Conservation (phyloP, 2,329 filamentous ascomycete species). For the Aspergillus pseudoviridinutans region DNA sequence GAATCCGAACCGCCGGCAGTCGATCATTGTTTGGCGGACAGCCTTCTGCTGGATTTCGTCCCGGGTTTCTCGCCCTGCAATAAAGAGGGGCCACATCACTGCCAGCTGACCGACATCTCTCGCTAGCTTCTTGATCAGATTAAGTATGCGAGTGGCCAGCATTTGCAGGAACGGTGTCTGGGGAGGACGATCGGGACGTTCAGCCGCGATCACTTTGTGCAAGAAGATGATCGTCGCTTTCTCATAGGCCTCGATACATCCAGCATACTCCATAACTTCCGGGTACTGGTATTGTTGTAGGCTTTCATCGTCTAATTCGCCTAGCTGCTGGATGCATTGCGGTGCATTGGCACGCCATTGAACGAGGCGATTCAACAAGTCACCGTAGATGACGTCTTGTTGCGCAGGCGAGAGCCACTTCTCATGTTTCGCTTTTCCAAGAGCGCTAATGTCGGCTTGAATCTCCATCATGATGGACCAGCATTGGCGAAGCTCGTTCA, state of each 20-base stretch:
- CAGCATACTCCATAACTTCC: slow-evolving; percentile 32
- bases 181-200: slow-evolving; percentile 23
- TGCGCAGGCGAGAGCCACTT: slow-evolving; percentile 25
- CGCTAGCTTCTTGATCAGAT: slow-evolving; percentile 26
- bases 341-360: slow-evolving; percentile 29
- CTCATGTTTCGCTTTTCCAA: slow-evolving; percentile 30
- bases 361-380: slow-evolving; percentile 24
- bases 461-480: slow-evolving; percentile 36
- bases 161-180: slow-evolving; percentile 24
- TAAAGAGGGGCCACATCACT: slow-evolving; percentile 32
- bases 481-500: slow-evolving; percentile 26
- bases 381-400: slow-evolving; percentile 28
- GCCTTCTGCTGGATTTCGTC: slow-evolving; percentile 26
- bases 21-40: slow-evolving; percentile 28
- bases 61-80: slow-evolving; percentile 30
- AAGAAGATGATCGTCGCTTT: slow-evolving; percentile 35
- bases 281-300: slow-evolving; percentile 24
- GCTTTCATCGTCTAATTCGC: slow-evolving; percentile 26
- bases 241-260: slow-evolving; percentile 35
- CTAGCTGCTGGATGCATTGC: slow-evolving; percentile 22
- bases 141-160: slow-evolving; percentile 28
- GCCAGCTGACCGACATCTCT: slow-evolving; percentile 33
- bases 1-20: slow-evolving; percentile 26
- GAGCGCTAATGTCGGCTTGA: slow-evolving; percentile 28
- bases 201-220: slow-evolving; percentile 29